phyloP scores from a whole-genome alignment of 2,329 filamentous ascomycete genomes.

The Fusarium chuoi region DNA sequence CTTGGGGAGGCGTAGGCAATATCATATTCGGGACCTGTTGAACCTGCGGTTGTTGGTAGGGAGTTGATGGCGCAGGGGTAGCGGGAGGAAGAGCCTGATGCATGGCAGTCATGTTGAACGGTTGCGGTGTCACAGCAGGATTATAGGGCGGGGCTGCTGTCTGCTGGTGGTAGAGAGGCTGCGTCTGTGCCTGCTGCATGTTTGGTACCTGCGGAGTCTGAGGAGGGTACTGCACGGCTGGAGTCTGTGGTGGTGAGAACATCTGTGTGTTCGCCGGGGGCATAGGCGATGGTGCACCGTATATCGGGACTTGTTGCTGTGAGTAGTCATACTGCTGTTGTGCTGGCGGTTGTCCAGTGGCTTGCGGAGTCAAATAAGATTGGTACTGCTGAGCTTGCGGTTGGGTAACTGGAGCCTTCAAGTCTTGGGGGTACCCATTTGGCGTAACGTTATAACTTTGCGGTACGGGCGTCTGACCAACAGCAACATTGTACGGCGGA shows the following conservation, averaged over 20 bases:
- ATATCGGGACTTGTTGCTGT: background rate
- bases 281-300: background rate
- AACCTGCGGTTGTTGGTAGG: background rate
- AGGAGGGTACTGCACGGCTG: background rate
- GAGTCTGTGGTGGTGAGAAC: conserved; percentile 14
- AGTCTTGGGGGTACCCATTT: conserved; percentile 12
- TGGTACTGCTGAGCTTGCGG: background rate
- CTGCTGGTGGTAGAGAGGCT: background rate
- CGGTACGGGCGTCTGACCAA: background rate
- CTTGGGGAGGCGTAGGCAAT: background rate
- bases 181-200: background rate
- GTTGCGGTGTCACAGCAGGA: background rate
- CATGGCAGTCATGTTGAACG: conserved; percentile 26
- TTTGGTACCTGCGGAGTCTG: background rate
- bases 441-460: background rate
- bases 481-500: conserved; percentile 21
- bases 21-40: background rate
- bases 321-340: conserved; percentile 10
- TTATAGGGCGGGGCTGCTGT: background rate
- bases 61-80: background rate
- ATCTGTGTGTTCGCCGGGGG: background rate
- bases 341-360: background rate
- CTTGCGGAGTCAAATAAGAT: background rate
- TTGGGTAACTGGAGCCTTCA: background rate
- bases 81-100: conserved; percentile 21